Evolutionary conservation across 2,329 filamentous ascomycete species (phyloP).

Genomic region (Colletotrichum cordylinicola): DNA sequence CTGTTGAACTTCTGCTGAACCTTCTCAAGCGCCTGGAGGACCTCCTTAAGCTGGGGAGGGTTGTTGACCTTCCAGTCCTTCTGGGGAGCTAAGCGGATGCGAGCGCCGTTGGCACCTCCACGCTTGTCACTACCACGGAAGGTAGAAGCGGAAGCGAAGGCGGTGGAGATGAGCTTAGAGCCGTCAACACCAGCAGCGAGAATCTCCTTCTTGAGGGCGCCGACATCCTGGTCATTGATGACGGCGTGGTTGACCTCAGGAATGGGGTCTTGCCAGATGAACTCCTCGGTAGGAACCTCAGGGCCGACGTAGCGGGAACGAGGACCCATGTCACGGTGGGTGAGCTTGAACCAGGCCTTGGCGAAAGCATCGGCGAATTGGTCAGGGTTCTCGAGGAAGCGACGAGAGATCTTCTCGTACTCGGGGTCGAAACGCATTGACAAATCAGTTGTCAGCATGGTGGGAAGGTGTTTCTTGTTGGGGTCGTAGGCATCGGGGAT

Average conservation of each 20-base stretch:
- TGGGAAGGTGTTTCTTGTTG: conserved; percentile 74
- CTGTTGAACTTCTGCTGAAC: conserved; percentile 73
- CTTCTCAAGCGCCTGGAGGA: conserved; percentile 65
- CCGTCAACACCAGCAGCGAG: conserved; percentile 63
- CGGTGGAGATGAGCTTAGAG: conserved; percentile 67
- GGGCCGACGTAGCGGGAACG: conserved; percentile 74
- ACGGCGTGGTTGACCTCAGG: conserved; percentile 66
- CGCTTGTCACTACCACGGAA: conserved; percentile 82
- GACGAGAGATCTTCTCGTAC: conserved; percentile 80
- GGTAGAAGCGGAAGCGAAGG: conserved; percentile 74
- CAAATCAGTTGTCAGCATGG: conserved; percentile 79
- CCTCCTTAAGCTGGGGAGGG: conserved; percentile 67
- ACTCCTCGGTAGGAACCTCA: conserved; percentile 72
- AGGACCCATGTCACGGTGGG: conserved; percentile 82
- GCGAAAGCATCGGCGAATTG: conserved; percentile 73
- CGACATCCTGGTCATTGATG: conserved; percentile 66
- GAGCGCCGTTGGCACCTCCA: conserved; percentile 80
- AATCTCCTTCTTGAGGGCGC: conserved; percentile 71
- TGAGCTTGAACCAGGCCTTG: conserved; percentile 83
- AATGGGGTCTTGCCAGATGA: conserved; percentile 79
- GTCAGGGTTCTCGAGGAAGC: conserved; percentile 72
- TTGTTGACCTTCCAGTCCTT: conserved; percentile 79
- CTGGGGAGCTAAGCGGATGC: conserved; percentile 76
- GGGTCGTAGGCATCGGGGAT: conserved; percentile 76
- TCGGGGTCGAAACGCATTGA: conserved; percentile 72